These are phyloP conservation scores for Glarea lozoyensis DNA, from an alignment of 495 filamentous ascomycete genomes.

Conservation along the genomic window DNA sequence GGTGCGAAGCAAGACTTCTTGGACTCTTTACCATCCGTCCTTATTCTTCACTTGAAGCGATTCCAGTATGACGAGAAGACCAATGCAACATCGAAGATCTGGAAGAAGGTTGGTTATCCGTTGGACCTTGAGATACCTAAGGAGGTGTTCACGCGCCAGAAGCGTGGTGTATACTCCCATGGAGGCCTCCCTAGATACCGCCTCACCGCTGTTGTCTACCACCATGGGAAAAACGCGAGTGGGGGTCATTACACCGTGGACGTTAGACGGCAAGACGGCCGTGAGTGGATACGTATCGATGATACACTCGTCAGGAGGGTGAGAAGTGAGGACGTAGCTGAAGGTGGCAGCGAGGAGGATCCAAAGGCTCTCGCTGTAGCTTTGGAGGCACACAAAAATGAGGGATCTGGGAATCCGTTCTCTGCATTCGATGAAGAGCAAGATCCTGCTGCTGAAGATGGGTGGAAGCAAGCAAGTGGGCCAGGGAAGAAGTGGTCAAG, in stretches of 20 bases:
- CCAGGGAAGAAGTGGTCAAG: constrained; percentile 57
- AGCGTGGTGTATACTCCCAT: constrained; percentile 51
- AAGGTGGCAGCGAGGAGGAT: constrained; percentile 73
- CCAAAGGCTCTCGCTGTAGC: constrained; percentile 57
- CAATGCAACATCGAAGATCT: constrained; percentile 94
- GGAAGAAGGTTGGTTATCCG: constrained; percentile 96
- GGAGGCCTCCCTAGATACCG: constrained; percentile 70
- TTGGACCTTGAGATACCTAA: constrained; percentile 88
- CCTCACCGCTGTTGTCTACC: constrained; percentile 88
- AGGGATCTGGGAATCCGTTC: constrained; percentile 51
- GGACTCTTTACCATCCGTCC: constrained; percentile 81
- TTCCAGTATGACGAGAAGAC: constrained; percentile 91
- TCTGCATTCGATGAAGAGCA: constrained; percentile 56
- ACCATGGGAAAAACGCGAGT: constrained; percentile 91
- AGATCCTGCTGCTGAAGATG: constrained; percentile 52
- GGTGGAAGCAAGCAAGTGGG: constrained; percentile 77
- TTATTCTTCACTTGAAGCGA: constrained; percentile 92
- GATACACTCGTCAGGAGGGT: constrained; percentile 86
- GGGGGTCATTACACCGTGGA: constrained; percentile 97
- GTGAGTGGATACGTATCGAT: constrained; percentile 92
- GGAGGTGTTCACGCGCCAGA: constrained; percentile 77
- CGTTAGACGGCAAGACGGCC: constrained; percentile 83
- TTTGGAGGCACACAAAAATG: constrained; percentile 55
- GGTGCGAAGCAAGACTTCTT: constrained; percentile 94
- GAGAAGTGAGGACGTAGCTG: constrained; percentile 81